Evolutionary conservation across 2,329 filamentous ascomycete species (phyloP).

Genomic region (Hirsutella rhossiliensis): DNA sequence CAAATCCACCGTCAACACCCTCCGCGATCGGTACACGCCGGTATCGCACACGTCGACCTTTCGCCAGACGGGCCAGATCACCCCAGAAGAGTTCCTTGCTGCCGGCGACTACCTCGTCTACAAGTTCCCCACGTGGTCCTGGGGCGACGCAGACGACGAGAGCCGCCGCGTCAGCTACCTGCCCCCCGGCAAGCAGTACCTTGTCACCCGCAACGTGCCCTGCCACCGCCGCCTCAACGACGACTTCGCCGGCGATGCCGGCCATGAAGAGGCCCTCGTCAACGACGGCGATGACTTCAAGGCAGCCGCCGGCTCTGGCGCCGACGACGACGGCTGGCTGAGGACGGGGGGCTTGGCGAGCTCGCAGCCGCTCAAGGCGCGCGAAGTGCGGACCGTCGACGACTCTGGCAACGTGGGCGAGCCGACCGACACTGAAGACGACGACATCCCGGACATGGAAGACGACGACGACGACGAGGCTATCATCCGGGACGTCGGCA

Average conservation of each 20-base stretch:
- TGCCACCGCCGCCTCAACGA: conserved; percentile 87
- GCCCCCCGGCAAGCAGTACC: conserved; percentile 83
- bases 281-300: conserved; percentile 60
- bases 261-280: conserved; percentile 76
- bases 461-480: conserved; percentile 96
- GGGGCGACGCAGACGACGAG: conserved; percentile 78
- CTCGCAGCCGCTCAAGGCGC: conserved; percentile 62
- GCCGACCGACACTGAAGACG: conserved; percentile 56
- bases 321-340: conserved; percentile 77
- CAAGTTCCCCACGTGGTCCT: conserved; percentile 98
- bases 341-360: conserved; percentile 70
- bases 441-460: conserved; percentile 97
- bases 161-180: conserved; percentile 70
- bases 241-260: conserved; percentile 81
- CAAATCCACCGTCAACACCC: conserved; percentile 82
- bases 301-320: conserved; percentile 29
- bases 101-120: conserved; percentile 97
- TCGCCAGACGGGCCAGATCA: conserved; percentile 87
- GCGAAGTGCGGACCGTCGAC: conserved; percentile 79
- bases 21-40: conserved; percentile 84
- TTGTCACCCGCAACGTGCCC: conserved; percentile 88
- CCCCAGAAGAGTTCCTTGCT: conserved; percentile 88
- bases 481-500: conserved; percentile 68
- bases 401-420: conserved; percentile 80
- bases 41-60: conserved; percentile 88